Conservation (phyloP, 371 early-diverging fungal species). For the Batkoa obscura region DNA sequence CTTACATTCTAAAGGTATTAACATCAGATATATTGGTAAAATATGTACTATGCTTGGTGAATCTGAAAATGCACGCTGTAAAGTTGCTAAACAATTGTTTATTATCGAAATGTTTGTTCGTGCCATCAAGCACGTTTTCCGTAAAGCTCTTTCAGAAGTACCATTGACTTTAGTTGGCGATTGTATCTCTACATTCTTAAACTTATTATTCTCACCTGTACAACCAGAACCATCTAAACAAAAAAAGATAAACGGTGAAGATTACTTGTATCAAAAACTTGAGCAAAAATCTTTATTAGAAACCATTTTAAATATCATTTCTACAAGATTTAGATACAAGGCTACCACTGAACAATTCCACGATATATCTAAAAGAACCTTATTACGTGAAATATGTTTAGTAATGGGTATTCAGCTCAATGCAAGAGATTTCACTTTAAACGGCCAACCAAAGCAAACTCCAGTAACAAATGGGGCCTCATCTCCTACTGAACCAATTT, state of each 20-base stretch:
- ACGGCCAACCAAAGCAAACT: constrained; percentile 4
- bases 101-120: constrained; percentile 76
- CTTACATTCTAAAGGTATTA: constrained; percentile 87
- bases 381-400: constrained; percentile 66
- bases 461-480: constrained; percentile 10
- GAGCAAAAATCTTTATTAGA: constrained; percentile 37
- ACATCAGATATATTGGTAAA: constrained; percentile 85
- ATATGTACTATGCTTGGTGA: constrained; percentile 36
- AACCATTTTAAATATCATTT: constrained; percentile 33
- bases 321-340: constrained; percentile 52
- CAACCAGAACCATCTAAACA: constrained; percentile 24
- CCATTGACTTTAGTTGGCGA: constrained; percentile 31
- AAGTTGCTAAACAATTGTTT: constrained; percentile 27
- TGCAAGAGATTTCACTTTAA: constrained; percentile 21
- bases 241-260: neutral
- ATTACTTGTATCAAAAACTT: constrained; percentile 20
- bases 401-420: constrained; percentile 70
- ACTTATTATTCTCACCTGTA: constrained; percentile 44
- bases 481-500: constrained; percentile 18
- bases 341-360: constrained; percentile 29
- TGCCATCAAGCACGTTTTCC: constrained; percentile 62
- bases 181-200: constrained; percentile 61
- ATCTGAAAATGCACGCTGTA: constrained; percentile 29
- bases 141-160: constrained; percentile 32
- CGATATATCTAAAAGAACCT: constrained; percentile 29